phyloP scores from a whole-genome alignment of 192 early-diverging fungal species.

The Coemansia asiatica region DNA sequence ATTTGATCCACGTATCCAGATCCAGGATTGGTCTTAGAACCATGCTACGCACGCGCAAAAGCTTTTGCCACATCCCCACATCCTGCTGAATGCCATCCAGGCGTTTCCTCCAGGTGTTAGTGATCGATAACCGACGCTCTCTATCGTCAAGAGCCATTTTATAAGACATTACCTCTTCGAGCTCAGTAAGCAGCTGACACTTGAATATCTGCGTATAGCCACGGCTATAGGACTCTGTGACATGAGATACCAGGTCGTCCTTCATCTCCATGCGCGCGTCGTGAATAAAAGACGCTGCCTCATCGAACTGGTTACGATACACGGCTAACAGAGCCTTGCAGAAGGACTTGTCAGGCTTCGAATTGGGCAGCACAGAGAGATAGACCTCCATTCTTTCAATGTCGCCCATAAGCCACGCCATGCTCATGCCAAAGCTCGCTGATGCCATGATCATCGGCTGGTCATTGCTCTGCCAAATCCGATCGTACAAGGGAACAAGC shows the following conservation, averaged over 20 bases:
- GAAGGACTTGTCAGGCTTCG: constrained; percentile 68
- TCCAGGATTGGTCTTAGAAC: constrained; percentile 89
- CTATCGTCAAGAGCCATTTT: constrained; percentile 80
- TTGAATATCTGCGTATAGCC: constrained; percentile 86
- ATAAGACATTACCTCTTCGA: constrained; percentile 95
- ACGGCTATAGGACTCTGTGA: constrained; percentile 93
- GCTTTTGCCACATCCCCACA: constrained; percentile 93
- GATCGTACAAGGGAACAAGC: constrained; percentile 73
- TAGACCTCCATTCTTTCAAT: constrained; percentile 93
- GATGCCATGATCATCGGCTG: constrained; percentile 69
- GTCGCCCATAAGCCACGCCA: constrained; percentile 89
- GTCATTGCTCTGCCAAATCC: constrained; percentile 67
- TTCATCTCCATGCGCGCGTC: constrained; percentile 83
- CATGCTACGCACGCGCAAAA: constrained; percentile 83
- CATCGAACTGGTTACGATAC: constrained; percentile 71
- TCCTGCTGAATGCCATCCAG: constrained; percentile 87
- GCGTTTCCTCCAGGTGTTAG: constrained; percentile 83
- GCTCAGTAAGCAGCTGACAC: constrained; percentile 95
- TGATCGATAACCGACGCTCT: constrained; percentile 71
- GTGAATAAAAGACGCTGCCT: constrained; percentile 76
- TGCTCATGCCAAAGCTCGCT: constrained; percentile 87
- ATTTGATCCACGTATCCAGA: constrained; percentile 95
- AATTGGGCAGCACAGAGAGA: constrained; percentile 75
- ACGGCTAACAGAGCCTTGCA: constrained; percentile 86
- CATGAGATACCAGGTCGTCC: constrained; percentile 81